phyloP scores from a whole-genome alignment of 1,139 yeast genomes.

The Geotrichum fermentans region DNA sequence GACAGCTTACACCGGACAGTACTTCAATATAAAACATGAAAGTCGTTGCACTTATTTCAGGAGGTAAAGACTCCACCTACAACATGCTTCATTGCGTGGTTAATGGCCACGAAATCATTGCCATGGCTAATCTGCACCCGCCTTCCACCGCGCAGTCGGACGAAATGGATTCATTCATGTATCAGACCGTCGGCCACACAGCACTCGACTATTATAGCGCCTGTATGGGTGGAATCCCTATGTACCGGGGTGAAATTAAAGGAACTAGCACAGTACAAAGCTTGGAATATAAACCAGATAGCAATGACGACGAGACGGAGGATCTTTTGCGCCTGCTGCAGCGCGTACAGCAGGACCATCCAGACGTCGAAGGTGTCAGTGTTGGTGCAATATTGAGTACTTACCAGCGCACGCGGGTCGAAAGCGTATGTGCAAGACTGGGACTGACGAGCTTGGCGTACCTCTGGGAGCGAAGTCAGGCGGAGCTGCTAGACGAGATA shows the following conservation, averaged over 20 bases:
- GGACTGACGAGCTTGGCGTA: constrained; percentile 67
- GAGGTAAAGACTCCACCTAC: constrained; percentile 93
- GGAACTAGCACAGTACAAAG: constrained; percentile 62
- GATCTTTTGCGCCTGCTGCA: constrained; percentile 56
- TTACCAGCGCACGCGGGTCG: constrained; percentile 89
- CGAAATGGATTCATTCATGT: constrained; percentile 93
- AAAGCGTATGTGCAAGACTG: constrained; percentile 74
- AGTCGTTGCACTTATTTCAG: constrained; percentile 85
- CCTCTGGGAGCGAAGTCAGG: constrained; percentile 86
- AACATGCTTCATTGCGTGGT: constrained; percentile 78
- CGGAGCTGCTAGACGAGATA: constrained; percentile 78
- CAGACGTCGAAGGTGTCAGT: constrained; percentile 78
- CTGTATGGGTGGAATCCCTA: constrained; percentile 66
- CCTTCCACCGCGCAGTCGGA: constrained; percentile 40
- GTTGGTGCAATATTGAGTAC: constrained; percentile 94
- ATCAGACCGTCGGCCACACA: constrained; percentile 96
- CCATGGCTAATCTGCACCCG: constrained; percentile 82
- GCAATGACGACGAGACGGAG: constrained; percentile 67
- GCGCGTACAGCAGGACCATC: constrained; percentile 49
- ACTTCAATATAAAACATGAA: constrained; percentile 60
- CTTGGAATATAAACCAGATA: constrained; percentile 56
- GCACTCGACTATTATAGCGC: constrained; percentile 60
- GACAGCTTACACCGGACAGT: too few species aligned
- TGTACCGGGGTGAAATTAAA: constrained; percentile 62
- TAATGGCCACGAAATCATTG: constrained; percentile 78